Evolutionary conservation across 2,329 filamentous ascomycete species (phyloP).

Genomic region (Alternaria sp.): DNA sequence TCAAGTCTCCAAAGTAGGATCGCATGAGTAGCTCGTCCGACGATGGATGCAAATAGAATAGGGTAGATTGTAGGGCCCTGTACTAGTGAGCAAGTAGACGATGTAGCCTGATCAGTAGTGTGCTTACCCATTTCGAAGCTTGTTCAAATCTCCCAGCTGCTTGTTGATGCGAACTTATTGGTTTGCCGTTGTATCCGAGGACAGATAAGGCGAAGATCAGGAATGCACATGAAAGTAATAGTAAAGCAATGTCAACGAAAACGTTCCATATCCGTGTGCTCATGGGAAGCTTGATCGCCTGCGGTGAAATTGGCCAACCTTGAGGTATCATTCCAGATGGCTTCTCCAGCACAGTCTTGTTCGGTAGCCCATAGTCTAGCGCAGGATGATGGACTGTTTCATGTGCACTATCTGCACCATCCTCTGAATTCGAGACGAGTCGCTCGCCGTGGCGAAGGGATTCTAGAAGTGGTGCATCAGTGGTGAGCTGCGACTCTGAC

Average conservation of each 20-base stretch:
- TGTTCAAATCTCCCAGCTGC: neutral
- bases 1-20: neutral
- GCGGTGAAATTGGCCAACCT: neutral
- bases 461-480: too few species aligned
- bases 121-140: neutral
- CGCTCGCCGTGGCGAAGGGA: too few species aligned
- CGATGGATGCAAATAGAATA: neutral
- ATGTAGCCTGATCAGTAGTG: too few species aligned
- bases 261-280: neutral
- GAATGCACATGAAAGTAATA: neutral
- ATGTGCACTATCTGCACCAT: too few species aligned
- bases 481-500: too few species aligned
- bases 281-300: neutral
- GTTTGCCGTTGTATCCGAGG: neutral
- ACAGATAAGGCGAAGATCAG: neutral
- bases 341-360: neutral
- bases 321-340: neutral
- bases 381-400: too few species aligned
- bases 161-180: neutral
- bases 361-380: too few species aligned
- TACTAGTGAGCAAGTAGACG: accelerated
- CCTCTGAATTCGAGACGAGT: too few species aligned
- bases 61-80: neutral
- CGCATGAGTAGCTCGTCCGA: neutral
- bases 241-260: neutral